Evolutionary conservation across 2,329 filamentous ascomycete genomes (phyloP), one percentile per base, ranked within the genome.

Genomic region (Metarhizium guizhouense): DNA sequence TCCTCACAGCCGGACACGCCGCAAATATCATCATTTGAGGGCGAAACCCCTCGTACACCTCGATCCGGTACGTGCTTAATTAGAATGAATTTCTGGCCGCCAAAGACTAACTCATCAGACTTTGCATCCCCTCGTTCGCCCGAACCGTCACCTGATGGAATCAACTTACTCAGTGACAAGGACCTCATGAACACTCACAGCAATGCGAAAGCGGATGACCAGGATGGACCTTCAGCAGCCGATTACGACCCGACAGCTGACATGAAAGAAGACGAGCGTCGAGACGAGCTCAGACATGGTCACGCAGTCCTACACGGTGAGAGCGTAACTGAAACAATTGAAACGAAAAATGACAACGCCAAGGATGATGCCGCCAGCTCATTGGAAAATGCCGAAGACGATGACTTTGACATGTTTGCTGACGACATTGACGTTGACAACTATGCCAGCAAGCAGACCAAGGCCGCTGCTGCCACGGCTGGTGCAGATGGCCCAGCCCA

Each of bases 231-330:
- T 6, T 96, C 91, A n/a, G 92, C 92, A 49, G 91, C 90, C 57
- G 90, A 96, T 69, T 96, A 96, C 68, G 90, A 96, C 66, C 92
- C 92, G 1, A 94, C 86, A 1, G 78, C 85, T 62, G 92, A 96
- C 67, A 94, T 93, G 88, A 79, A 87, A 68, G 89, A 95, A 69
- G 91, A 96, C 62, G 83, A 84, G 64, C 78, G 83, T 57, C 83
- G 86, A 56, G 84, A 88, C 64, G 84, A 85, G 61, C 77, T 83
- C 62, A 81, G 85, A 57, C 78, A 83, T 58, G 78, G 79, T 53
- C 80, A 82, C 56, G 76, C 74, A 38, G 71, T 73, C n/a, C 67
- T 79, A 52, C 76, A 80, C 57, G 76, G 76, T 56, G 74, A 78
- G 61, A 66, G 20, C 43, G 54, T 54, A 52, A 45, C 56, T 10